Evolutionary conservation across 306 rosid species (phyloP), one percentile per base, ranked within the genome.

Genomic region (Cotoneaster glaucophyllus): DNA sequence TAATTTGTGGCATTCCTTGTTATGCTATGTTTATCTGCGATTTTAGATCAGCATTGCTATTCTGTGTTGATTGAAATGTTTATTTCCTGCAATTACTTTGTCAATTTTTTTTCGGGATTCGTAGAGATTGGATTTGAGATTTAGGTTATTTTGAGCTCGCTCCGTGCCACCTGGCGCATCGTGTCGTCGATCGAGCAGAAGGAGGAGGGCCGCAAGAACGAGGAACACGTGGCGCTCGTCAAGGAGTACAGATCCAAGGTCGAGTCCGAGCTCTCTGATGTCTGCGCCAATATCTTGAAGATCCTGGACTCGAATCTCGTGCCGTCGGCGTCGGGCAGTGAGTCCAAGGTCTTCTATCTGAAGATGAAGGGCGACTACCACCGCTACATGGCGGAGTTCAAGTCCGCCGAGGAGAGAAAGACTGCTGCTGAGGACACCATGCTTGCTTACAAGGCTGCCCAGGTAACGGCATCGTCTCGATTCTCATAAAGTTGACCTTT

Each of bases 321-420:
- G 0, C 89, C 90, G 4, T 91, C 97, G 6, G 89, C 89, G 2
- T 31, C 87, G 3, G 19, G 84, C 1, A 80, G 90, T 17, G 97
- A 91, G 74, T 84, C 89, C 1, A 91, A 89, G 79, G 89, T 91
- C 4, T 91, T 91, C 70, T 91, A 91, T 25, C 81, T 85, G 85
- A 91, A 91, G 78, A 87, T 91, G 97, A 89, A 91, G 54, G 97
- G 93, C 6, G 97, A 91, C 76, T 89, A 91, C 66, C 90, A 91
- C 67, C 75, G 96, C 73, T 91, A 91, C 79, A 26, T 89, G 74
- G 93, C 93, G 0, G 96, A 88, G 90, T 91, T 89, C 74, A 88
- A 85, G 84, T 25, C 78, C 37, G 92, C 80, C 4, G 93, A 89
- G 70, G 85, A 91, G 15, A 77, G 89, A 63, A 91, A 91, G 57